These are phyloP conservation scores for Fusarium pseudograminearum DNA, from an alignment of 2,329 filamentous ascomycete genomes.

Conservation along the genomic window DNA sequence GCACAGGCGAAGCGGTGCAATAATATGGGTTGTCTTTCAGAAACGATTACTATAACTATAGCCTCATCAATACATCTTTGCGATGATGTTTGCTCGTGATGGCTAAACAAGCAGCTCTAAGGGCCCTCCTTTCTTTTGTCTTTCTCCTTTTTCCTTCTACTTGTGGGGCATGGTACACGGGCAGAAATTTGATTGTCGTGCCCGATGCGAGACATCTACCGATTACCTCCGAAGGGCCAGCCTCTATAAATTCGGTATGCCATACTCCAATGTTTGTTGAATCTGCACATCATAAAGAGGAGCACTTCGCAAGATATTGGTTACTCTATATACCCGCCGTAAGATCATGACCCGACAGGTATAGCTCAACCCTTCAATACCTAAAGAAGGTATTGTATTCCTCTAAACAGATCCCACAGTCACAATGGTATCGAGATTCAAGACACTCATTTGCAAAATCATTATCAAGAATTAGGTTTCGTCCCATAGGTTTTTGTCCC, in stretches of 20 bases:
- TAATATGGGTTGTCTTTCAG: slow-evolving; percentile 30
- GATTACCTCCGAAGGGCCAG: not conserved
- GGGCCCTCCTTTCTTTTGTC: not conserved
- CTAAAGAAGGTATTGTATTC: not conserved
- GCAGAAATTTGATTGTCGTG: not conserved
- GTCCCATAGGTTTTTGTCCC: slow-evolving; percentile 33
- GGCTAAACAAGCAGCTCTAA: slow-evolving; percentile 17
- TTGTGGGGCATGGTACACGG: not conserved
- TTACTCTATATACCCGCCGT: too few relatives aligned
- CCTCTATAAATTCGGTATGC: too few relatives aligned
- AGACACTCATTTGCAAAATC: not conserved
- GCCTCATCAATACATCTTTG: slow-evolving; percentile 34
- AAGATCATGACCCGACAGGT: too few relatives aligned
- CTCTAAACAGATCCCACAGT: not conserved
- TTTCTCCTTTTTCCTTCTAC: not conserved
- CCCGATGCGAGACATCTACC: not conserved
- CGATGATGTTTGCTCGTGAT: slow-evolving; percentile 24
- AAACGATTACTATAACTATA: slow-evolving; percentile 32
- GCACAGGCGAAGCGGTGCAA: slow-evolving; percentile 49
- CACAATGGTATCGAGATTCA: not conserved
- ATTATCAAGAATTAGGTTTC: not conserved
- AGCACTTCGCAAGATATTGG: not conserved
- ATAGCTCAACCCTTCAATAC: too few relatives aligned
- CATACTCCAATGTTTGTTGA: fast-evolving
- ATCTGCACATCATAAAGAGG: not conserved